Evolutionary conservation across 2,329 filamentous ascomycete genomes (phyloP).

Genomic region (Ophiostoma triangulosporum): DNA sequence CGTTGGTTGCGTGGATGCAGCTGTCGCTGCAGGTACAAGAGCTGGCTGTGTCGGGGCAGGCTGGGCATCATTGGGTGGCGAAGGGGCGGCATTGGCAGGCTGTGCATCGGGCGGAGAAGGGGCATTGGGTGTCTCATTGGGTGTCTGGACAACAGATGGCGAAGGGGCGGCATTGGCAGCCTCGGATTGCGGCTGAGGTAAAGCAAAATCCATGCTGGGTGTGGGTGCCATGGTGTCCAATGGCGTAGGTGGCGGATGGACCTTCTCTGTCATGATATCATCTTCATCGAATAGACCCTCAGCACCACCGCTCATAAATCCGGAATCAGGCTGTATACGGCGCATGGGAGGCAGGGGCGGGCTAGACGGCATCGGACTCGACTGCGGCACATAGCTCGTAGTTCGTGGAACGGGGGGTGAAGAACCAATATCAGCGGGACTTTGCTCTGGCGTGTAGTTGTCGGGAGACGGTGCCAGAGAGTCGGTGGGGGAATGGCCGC

Average conservation of each 20-base stretch:
- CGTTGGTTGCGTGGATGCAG: not conserved
- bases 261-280: constrained; percentile 19
- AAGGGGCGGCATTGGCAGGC: not conserved
- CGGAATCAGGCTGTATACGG: constrained; percentile 54
- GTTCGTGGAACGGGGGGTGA: constrained; percentile 71
- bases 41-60: not conserved
- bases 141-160: too few species aligned
- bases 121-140: not conserved
- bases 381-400: constrained; percentile 34
- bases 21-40: not conserved
- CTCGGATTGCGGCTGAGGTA: not conserved
- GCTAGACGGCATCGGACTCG: constrained; percentile 62
- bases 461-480: constrained; percentile 38
- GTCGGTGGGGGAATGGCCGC: constrained; percentile 41
- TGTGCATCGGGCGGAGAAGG: not conserved
- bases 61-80: not conserved
- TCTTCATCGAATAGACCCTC: constrained; percentile 57
- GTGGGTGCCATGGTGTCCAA: constrained; percentile 5
- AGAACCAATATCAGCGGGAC: constrained; percentile 72
- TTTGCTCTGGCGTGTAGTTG: constrained; percentile 44
- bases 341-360: constrained; percentile 57
- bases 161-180: not conserved
- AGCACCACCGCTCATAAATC: constrained; percentile 70
- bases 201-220: constrained; percentile 2
- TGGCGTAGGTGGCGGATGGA: constrained; percentile 4